phyloP scores from a whole-genome alignment of 352 stramenopile species.

The Elongisporangium undulatum region DNA sequence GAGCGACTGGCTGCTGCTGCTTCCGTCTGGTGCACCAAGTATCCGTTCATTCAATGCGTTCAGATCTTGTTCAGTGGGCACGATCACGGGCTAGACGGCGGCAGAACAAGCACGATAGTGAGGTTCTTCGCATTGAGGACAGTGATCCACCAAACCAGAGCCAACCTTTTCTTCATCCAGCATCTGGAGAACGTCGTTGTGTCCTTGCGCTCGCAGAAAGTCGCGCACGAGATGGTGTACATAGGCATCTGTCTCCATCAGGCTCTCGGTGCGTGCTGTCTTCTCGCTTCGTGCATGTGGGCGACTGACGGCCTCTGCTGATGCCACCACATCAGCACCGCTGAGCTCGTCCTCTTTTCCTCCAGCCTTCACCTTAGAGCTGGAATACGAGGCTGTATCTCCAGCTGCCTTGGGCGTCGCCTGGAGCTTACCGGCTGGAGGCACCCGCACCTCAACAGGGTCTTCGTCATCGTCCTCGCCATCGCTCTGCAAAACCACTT shows the following conservation, averaged over 20 bases:
- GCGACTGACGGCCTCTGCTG: constrained; percentile 3
- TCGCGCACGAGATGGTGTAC: constrained; percentile 58
- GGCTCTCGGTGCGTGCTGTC: not conserved
- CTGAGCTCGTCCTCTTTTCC: constrained; percentile 10
- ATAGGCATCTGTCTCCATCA: constrained; percentile 17
- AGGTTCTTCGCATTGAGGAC: constrained; percentile 3
- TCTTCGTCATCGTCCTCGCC: not conserved
- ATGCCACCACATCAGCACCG: not conserved
- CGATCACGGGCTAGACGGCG: constrained; percentile 8
- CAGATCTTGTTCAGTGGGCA: not conserved
- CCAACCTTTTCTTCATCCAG: constrained; percentile 37
- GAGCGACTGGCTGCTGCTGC: constrained; percentile 6
- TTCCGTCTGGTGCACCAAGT: not conserved
- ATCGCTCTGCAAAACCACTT: constrained; percentile 1
- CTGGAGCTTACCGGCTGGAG: not conserved
- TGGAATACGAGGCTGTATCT: not conserved
- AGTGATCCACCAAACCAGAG: not conserved
- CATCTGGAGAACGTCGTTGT: constrained; percentile 27
- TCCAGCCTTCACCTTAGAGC: constrained; percentile 1
- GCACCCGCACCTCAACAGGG: not conserved
- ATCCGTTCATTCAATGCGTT: not conserved
- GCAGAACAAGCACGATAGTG: not conserved
- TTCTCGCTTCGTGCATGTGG: not conserved
- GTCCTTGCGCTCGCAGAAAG: constrained; percentile 42
- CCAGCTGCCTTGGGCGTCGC: not conserved